These are phyloP conservation scores for Liquidambar formosana DNA, from an alignment of 164 flowering plant species.

Conservation along the genomic window DNA sequence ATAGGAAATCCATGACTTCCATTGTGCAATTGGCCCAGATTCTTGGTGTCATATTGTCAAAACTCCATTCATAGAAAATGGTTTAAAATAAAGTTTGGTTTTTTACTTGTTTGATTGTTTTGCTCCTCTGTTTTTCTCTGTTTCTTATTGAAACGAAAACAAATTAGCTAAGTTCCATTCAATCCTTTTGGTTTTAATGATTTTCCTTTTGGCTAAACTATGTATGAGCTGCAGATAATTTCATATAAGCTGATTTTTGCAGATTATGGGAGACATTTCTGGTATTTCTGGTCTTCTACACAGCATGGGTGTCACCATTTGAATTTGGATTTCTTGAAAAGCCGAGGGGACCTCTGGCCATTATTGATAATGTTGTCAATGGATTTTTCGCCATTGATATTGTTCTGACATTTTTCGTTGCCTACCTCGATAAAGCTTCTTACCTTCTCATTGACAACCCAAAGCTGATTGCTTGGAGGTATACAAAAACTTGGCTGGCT, in stretches of 20 bases:
- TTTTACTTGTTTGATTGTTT: too few relatives aligned
- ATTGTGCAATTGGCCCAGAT: too few relatives aligned
- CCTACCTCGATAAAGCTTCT: conserved; percentile 51
- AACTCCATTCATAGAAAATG: background rate
- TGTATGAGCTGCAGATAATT: too few relatives aligned
- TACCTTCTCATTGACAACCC: conserved; percentile 53
- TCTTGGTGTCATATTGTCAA: too few relatives aligned
- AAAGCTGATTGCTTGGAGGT: conserved; percentile 54
- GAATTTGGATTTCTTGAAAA: conserved; percentile 53
- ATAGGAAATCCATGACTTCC: too few relatives aligned
- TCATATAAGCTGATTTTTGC: conserved; percentile 6
- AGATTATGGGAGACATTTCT: conserved; percentile 54
- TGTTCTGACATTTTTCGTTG: conserved; percentile 62
- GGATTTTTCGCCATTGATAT: conserved; percentile 61
- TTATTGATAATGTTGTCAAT: conserved; percentile 56
- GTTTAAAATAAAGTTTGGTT: too few relatives aligned
- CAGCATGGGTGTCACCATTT: conserved; percentile 73
- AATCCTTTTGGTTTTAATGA: too few relatives aligned
- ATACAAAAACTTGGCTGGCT: conserved; percentile 40
- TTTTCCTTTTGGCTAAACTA: too few relatives aligned
- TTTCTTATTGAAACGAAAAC: too few relatives aligned
- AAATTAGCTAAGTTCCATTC: too few relatives aligned
- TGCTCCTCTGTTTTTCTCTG: too few relatives aligned
- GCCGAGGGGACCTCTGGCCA: conserved; percentile 30
- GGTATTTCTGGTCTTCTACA: conserved; percentile 54